Base-by-base conservation (phyloP, 352 stramenopile genomes). In the Nothophytophthora sp. region DNA sequence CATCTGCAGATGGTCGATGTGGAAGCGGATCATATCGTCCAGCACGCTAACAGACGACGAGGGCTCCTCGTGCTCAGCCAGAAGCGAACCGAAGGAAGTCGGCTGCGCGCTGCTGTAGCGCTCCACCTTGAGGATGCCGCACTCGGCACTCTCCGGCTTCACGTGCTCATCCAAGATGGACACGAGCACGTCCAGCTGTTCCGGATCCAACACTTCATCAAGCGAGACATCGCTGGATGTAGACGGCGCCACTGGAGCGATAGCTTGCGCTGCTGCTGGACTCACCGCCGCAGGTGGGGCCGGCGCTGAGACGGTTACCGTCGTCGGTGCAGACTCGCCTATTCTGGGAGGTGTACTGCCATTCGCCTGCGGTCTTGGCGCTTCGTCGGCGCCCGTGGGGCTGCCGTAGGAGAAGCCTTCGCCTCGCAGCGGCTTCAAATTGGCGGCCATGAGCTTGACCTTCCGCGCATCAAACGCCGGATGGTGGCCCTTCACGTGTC, bases 401-500 rank as follows among this genome's bases (percentile, higher is more conserved):
- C 63, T 73, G 33, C 65, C 67, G 47, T 65, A 68, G 16, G 58
- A 50, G 27, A 37, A 44, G 37, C 61, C 55, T 23, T 51, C 33
- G 19, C 25, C 22, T 5, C 11, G 33, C 42, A 58, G 18, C 16
- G 18, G 40, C 18, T 53, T 55, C 20, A 57, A 23, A 16, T 50
- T 50, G 13, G 38, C 29, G 25, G 36, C 39, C 44, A 65, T 28
- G 20, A 60, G 38, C 55, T 59, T 67, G 23, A 35, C 59, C 18
- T 56, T 59, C 22, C 51, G 46, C 19, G 57, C 37, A 49, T 79
- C 57, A 8, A 68, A 44, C 38, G 61, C 52, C 23, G 66, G 63
- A 40, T 81, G 72, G 38, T 86, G 75, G 16, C 61, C 63, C 54
- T 84, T 83, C 30, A 86, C 67, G 63, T 86, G 75, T 22, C 75